Evolutionary conservation across 2,329 filamentous ascomycete species (phyloP), one percentile per base, ranked within the genome.

Genomic region (Sporothrix mexicana): DNA sequence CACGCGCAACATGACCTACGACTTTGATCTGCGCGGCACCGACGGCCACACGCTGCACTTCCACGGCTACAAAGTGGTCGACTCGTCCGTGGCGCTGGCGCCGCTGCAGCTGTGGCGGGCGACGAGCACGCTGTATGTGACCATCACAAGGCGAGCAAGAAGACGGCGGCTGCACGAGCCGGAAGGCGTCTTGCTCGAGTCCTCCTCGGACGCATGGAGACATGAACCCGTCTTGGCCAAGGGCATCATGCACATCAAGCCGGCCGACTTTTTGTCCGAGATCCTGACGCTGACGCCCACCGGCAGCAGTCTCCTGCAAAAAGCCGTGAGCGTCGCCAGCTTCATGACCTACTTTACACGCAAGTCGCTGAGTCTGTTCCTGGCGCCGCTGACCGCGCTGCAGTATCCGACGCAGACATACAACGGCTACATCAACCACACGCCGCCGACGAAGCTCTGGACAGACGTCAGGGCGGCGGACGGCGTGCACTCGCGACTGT

Each of bases 61-160:
- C 77, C 84, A 89, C 74, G 90, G 89, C 0, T 88, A 87, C 80
- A 91, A 91, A 79, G 83, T 88, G 1, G 84, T 91, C 57, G 86
- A 91, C 78, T 86, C 89, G 3, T 87, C 87, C 0, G 86, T 88
- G 0, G 87, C 88, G 1, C 82, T 91, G 47, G 85, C 85, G 1
- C 85, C 87, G 1, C 76, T 82, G 55, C 83, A 86, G 74, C 88
- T 92, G 73, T 91, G 89, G 90, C 83, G 82, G 67, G 87, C 89
- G 1, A 90, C 88, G 0, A 89, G 85, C 23, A 91, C 88, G 0
- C 82, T 92, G 0, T 91, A 89, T 74, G 88, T 90, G 62, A 88
- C 86, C 0, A 84, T 91, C 72, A 87, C 87, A 17, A 80, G 85
- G 72, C 61, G 41, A 10, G 25, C 3, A n/a, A 43, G 36, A 23